phyloP scores from a whole-genome alignment of 306 rosid species.

The Cicer bijugum region DNA sequence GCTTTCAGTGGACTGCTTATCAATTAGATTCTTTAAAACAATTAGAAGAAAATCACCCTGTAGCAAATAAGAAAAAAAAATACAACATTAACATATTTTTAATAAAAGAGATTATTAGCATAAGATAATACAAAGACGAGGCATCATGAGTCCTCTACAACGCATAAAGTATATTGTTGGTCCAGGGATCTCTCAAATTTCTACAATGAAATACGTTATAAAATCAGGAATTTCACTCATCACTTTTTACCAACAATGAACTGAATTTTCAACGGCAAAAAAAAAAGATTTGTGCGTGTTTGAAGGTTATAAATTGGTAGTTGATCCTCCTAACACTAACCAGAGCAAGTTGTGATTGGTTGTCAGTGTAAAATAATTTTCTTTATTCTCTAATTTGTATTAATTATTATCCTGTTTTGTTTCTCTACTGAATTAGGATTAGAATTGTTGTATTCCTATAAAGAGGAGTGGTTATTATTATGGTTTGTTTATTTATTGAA shows the following conservation, averaged over 20 bases:
- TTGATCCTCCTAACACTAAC: background rate
- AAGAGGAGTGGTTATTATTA: too few relatives aligned
- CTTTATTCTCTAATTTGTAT: too few relatives aligned
- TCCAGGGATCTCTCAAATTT: constrained; percentile 6
- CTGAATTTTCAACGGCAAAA: background rate
- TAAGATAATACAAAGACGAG: constrained; percentile 1
- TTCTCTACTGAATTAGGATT: too few relatives aligned
- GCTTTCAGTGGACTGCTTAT: constrained; percentile 64
- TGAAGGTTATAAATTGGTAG: background rate
- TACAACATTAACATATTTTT: constrained; percentile 9
- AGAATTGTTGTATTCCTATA: too few relatives aligned
- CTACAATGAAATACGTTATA: background rate
- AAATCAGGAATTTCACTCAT: background rate
- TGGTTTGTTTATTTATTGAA: too few relatives aligned
- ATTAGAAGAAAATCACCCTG: constrained; percentile 94
- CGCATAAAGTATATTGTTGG: background rate
- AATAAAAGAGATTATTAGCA: background rate
- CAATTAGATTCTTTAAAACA: constrained; percentile 77
- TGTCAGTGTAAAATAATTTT: too few relatives aligned
- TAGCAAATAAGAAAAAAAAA: constrained; percentile 33
- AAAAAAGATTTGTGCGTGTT: background rate
- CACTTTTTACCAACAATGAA: background rate
- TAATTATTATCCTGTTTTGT: too few relatives aligned
- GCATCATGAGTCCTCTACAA: constrained; percentile 7
- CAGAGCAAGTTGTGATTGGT: too few relatives aligned